Conservation (phyloP, 805 yeast species). For the Saccharomycopsis javanensis region DNA sequence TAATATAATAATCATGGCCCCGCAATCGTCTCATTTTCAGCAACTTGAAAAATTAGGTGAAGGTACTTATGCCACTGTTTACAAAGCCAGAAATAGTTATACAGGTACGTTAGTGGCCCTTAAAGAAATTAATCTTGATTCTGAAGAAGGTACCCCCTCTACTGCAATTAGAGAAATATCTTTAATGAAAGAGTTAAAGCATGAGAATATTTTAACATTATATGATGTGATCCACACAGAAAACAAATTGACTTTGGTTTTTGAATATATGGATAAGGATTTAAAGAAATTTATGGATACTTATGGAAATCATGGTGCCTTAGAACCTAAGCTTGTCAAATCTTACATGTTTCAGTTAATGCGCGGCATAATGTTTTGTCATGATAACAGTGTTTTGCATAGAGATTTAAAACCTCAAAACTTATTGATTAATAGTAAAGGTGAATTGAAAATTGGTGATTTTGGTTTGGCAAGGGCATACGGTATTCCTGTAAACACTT, state of each 20-base stretch:
- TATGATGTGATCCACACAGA: conserved; percentile 96
- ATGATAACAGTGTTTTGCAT: conserved; percentile 63
- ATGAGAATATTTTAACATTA: conserved; percentile 83
- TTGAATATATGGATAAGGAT: conserved; percentile 90
- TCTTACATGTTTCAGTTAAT: conserved; percentile 91
- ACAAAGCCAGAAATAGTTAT: conserved; percentile 79
- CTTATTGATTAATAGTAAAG: conserved; percentile 76
- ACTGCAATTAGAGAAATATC: conserved; percentile 97
- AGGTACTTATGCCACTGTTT: conserved; percentile 98
- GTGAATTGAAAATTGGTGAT: conserved; percentile 89
- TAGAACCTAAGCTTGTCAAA: conserved; percentile 65
- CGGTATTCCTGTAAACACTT: conserved; percentile 96
- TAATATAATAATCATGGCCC: conserved; percentile 33
- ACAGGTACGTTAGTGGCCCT: conserved; percentile 88
- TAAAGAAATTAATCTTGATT: conserved; percentile 88
- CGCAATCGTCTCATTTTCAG: conserved; percentile 32
- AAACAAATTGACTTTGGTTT: conserved; percentile 86
- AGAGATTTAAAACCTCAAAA: conserved; percentile 92
- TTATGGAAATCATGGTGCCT: conserved; percentile 66
- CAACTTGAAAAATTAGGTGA: conserved; percentile 78
- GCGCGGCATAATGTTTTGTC: conserved; percentile 81
- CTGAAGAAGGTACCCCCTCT: conserved; percentile 97
- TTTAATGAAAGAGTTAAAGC: conserved; percentile 86
- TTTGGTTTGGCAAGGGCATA: conserved; percentile 96
- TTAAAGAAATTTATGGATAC: conserved; percentile 90